Conservation (phyloP, 768 basidiomycete species). For the Hericium rajendrae region DNA sequence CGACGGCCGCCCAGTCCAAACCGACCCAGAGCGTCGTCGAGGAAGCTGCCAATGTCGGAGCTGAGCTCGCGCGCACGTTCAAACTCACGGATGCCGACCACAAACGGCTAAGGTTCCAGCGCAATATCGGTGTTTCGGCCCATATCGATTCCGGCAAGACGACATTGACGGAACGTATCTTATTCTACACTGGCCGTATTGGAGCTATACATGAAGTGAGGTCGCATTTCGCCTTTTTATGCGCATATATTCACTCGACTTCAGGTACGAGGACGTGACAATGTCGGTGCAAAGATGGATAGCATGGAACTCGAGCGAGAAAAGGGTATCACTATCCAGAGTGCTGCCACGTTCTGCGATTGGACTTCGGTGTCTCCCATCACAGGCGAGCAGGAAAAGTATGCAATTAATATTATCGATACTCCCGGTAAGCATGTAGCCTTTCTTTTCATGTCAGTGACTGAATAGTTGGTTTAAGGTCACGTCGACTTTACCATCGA, state of each 20-base stretch:
- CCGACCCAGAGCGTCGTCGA: background rate
- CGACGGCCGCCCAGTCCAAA: slow-evolving; percentile 1
- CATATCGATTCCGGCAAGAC: slow-evolving; percentile 98
- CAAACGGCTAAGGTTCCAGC: slow-evolving; percentile 57
- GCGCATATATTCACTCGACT: background rate
- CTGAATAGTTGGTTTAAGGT: slow-evolving; percentile 35
- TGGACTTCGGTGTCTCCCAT: slow-evolving; percentile 69
- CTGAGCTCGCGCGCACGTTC: slow-evolving; percentile 8
- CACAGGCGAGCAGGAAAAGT: slow-evolving; percentile 64
- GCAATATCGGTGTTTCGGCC: slow-evolving; percentile 94
- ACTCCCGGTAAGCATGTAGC: slow-evolving; percentile 62
- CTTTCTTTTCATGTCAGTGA: background rate
- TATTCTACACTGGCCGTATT: slow-evolving; percentile 95
- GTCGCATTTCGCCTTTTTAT: slow-evolving; percentile 4
- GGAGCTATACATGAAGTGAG: slow-evolving; percentile 90
- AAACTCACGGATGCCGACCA: slow-evolving; percentile 57
- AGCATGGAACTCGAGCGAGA: slow-evolving; percentile 98
- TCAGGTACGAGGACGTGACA: slow-evolving; percentile 87
- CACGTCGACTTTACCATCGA: slow-evolving; percentile 99
- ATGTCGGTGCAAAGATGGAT: slow-evolving; percentile 99
- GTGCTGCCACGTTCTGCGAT: slow-evolving; percentile 96
- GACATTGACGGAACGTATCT: slow-evolving; percentile 89
- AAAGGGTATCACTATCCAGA: slow-evolving; percentile 99
- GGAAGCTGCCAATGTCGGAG: background rate
- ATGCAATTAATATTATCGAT: slow-evolving; percentile 96